Evolutionary conservation across 23 red algal species (phyloP).

Genomic region (Gracilaria gracilis): DNA sequence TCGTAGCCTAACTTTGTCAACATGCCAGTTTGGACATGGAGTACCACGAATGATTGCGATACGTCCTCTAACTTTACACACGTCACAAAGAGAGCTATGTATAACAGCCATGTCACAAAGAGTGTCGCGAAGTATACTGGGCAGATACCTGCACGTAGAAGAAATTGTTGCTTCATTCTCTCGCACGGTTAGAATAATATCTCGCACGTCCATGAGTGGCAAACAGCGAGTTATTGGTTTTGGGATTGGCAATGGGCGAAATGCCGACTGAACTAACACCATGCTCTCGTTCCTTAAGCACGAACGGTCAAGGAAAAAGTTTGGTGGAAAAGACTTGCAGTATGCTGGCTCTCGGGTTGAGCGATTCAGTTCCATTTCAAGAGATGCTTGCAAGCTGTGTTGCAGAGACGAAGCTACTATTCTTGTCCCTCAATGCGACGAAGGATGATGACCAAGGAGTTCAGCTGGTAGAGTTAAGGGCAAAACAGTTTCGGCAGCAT

Average conservation of each 20-base stretch:
- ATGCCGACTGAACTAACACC: neutral
- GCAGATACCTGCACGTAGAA: slow-evolving; percentile 12
- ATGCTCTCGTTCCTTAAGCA: neutral
- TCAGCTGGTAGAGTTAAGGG: too few relatives aligned
- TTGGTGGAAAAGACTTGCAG: neutral
- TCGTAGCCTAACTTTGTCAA: slow-evolving; percentile 66
- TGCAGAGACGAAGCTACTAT: too few relatives aligned
- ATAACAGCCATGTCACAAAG: slow-evolving; percentile 39
- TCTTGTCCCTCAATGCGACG: too few relatives aligned
- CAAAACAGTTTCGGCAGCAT: too few relatives aligned
- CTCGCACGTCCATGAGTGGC: neutral
- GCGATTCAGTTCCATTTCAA: neutral
- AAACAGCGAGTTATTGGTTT: slow-evolving; percentile 17
- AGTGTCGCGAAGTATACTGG: neutral
- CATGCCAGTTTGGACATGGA: slow-evolving; percentile 77
- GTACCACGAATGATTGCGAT: slow-evolving; percentile 50
- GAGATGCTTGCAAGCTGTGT: too few relatives aligned
- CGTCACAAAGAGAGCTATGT: slow-evolving; percentile 9
- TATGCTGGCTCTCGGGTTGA: neutral
- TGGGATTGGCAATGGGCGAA: slow-evolving; percentile 15
- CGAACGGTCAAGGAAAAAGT: neutral
- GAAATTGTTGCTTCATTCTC: neutral
- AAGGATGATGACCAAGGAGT: too few relatives aligned
- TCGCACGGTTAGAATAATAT: neutral
- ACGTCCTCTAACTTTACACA: slow-evolving; percentile 25